These are phyloP conservation scores for Podospora fimiseda DNA, from an alignment of 495 filamentous ascomycete species.

Conservation along the genomic window DNA sequence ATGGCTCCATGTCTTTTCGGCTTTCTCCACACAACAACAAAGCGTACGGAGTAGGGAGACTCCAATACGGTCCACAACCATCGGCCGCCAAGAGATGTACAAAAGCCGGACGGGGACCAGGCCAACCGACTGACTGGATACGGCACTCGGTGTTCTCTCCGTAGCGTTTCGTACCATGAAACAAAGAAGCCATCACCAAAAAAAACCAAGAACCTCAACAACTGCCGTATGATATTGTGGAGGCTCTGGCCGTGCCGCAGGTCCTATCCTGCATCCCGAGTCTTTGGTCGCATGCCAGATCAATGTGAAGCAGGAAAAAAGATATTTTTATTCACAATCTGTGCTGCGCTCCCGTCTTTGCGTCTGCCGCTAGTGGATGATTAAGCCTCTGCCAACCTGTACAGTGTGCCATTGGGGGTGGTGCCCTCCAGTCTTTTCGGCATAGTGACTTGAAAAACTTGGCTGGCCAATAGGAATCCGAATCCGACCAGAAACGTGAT, in stretches of 20 bases:
- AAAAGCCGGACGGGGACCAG: neutral
- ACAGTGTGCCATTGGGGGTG: no score
- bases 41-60: no score
- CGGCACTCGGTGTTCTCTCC: no score
- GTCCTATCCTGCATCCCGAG: constrained; percentile 6
- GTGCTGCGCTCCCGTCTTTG: constrained; percentile 17
- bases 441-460: constrained; percentile 12
- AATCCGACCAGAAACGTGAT: neutral
- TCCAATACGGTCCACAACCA: neutral
- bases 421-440: no score
- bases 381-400: no score
- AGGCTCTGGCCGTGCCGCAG: constrained; percentile 23
- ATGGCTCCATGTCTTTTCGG: neutral
- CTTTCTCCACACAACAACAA: constrained; percentile 5
- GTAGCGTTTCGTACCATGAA: no score
- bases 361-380: constrained; percentile 2
- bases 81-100: neutral
- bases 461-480: constrained; percentile 18
- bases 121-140: no score
- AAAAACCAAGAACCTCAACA: no score
- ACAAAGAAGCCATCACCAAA: neutral
- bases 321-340: constrained; percentile 30
- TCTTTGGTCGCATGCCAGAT: constrained; percentile 22
- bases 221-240: constrained; percentile 16
- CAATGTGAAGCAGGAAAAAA: constrained; percentile 1